Percentiles rank a stretch among this genome's conserved stretches.
phyloP scores from a whole-genome alignment of 805 yeast species.

The Saccharomycodes ludwigii region DNA sequence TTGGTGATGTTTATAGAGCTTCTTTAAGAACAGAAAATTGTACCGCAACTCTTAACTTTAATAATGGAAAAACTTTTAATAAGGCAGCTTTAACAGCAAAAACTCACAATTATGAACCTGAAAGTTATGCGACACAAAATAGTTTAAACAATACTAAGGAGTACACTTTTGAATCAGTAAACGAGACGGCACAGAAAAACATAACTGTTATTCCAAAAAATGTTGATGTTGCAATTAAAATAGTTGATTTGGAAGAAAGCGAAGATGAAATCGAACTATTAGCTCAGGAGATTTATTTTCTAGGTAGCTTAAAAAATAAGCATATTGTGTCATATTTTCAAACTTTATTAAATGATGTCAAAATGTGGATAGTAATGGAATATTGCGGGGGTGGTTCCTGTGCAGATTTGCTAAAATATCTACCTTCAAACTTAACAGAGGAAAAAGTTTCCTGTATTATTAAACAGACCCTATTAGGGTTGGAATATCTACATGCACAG shows the following conservation, averaged over 20 bases:
- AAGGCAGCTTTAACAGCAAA: too few relatives aligned
- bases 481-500: constrained; percentile 64
- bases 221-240: constrained; percentile 64
- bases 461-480: constrained; percentile 53
- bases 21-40: too few relatives aligned
- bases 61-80: too few relatives aligned
- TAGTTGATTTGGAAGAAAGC: constrained; percentile 66
- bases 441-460: constrained; percentile 48
- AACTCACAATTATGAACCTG: too few relatives aligned
- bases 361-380: constrained; percentile 89
- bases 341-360: constrained; percentile 47
- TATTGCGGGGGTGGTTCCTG: constrained; percentile 94
- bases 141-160: too few relatives aligned
- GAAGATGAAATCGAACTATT: constrained; percentile 63
- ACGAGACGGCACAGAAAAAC: too few relatives aligned
- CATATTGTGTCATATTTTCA: constrained; percentile 56
- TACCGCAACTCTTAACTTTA: too few relatives aligned
- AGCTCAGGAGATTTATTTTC: constrained; percentile 66
- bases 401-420: constrained; percentile 50
- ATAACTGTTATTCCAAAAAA: constrained; percentile 1
- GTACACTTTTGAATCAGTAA: too few relatives aligned
- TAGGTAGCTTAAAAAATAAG: constrained; percentile 48
- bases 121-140: too few relatives aligned
- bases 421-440: constrained; percentile 42
- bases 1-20: constrained; percentile 78